These are phyloP conservation scores for Pseudocercospora eumusae DNA, from an alignment of 2,329 filamentous ascomycete genomes.

Conservation along the genomic window DNA sequence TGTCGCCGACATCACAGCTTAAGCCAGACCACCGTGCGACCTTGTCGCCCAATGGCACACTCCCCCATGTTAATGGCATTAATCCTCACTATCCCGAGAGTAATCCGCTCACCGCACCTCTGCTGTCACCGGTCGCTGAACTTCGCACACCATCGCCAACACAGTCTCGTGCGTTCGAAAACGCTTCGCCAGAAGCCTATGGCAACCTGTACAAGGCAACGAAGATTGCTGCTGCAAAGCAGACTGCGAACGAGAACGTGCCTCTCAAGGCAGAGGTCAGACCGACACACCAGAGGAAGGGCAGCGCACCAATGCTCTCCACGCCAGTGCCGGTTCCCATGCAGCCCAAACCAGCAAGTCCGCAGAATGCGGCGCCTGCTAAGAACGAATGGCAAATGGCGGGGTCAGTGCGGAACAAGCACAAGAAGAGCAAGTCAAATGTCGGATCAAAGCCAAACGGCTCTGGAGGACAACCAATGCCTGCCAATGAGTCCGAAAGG, in stretches of 20 bases:
- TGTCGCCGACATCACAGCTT: constrained; percentile 24
- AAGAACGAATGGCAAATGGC: constrained; percentile 35
- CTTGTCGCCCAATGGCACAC: constrained; percentile 32
- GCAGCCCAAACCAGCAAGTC: constrained; percentile 4
- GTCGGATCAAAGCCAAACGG: constrained; percentile 22
- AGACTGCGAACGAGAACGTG: constrained; percentile 30
- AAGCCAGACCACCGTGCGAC: constrained; percentile 25
- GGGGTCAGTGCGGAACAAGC: constrained; percentile 32
- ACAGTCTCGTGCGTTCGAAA: constrained; percentile 57
- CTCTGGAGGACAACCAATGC: constrained; percentile 44
- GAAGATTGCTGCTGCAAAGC: constrained; percentile 36
- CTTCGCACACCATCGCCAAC: constrained; percentile 70
- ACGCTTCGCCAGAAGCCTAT: constrained; percentile 32
- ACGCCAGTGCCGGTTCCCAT: constrained; percentile 13
- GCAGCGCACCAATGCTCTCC: constrained; percentile 28
- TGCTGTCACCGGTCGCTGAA: constrained; percentile 74
- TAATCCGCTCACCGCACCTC: constrained; percentile 35
- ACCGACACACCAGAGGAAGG: constrained; percentile 30
- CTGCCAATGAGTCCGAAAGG: constrained; percentile 47
- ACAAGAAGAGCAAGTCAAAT: constrained; percentile 41
- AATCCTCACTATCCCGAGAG: constrained; percentile 26
- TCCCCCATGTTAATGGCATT: constrained; percentile 22
- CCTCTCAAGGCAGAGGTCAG: constrained; percentile 19
- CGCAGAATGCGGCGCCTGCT: constrained; percentile 15
- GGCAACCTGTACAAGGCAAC: constrained; percentile 33